Percentiles rank a stretch among this genome's conserved stretches.
phyloP scores from a whole-genome alignment of 345 rosid genomes.

The Leavenworthia alabamica region DNA sequence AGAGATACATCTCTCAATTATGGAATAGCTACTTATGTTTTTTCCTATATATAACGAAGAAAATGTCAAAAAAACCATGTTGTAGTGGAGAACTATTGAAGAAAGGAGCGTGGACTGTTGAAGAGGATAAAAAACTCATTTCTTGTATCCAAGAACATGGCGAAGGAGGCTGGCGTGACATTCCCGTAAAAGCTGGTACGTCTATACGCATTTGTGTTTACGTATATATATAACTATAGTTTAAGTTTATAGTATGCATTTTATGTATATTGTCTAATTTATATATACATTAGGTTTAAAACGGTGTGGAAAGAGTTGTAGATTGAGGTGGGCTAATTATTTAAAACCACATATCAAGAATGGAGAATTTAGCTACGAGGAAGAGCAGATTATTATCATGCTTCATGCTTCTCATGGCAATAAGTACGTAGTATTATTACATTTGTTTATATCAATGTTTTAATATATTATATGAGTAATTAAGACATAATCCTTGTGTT shows the following conservation, averaged over 20 bases:
- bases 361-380: conserved; percentile 28
- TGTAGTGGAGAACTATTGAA: conserved; percentile 24
- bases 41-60: background rate
- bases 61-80: conserved; percentile 24
- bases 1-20: background rate
- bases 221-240: background rate
- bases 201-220: background rate
- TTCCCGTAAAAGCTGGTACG: conserved; percentile 26
- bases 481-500: background rate
- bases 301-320: conserved; percentile 36
- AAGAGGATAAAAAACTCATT: conserved; percentile 27
- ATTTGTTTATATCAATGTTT: background rate
- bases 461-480: background rate
- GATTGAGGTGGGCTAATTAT: conserved; percentile 30
- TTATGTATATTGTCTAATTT: background rate
- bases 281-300: conserved; percentile 14
- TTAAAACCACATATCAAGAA: conserved; percentile 29
- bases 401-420: conserved; percentile 32
- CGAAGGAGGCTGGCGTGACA: conserved; percentile 29
- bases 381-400: conserved; percentile 26
- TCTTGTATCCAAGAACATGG: conserved; percentile 23
- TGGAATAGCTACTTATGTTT: background rate
- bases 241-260: background rate
- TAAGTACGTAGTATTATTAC: conserved; percentile 13
- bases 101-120: conserved; percentile 30